These are phyloP conservation scores for Claviceps sp. DNA, from an alignment of 2,329 filamentous ascomycete species.

Conservation along the genomic window DNA sequence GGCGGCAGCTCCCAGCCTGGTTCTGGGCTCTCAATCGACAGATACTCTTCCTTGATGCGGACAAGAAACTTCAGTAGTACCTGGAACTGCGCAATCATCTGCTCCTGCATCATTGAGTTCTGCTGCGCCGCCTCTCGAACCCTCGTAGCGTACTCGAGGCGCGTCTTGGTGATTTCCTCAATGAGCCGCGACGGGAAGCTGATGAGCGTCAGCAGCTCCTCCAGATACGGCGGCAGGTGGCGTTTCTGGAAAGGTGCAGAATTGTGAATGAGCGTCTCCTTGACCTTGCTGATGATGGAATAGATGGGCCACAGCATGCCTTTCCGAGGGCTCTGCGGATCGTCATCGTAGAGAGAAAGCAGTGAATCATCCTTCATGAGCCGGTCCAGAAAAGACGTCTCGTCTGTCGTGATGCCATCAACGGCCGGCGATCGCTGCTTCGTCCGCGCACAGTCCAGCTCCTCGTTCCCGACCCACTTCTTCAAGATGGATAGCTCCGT, in stretches of 20 bases:
- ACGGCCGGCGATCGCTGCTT: slow-evolving; percentile 50
- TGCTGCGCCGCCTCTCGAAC: slow-evolving; percentile 93
- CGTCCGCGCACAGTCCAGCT: slow-evolving; percentile 76
- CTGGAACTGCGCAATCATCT: slow-evolving; percentile 96
- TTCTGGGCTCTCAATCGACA: slow-evolving; percentile 70
- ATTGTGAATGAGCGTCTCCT: slow-evolving; percentile 78
- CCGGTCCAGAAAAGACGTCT: slow-evolving; percentile 86
- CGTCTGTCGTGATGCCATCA: slow-evolving; percentile 65
- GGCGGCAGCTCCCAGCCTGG: slow-evolving; percentile 90
- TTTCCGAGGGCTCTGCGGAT: slow-evolving; percentile 31
- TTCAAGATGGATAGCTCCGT: slow-evolving; percentile 84
- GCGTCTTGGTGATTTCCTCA: slow-evolving; percentile 88
- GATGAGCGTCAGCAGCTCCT: slow-evolving; percentile 88
- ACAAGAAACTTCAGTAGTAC: slow-evolving; percentile 85
- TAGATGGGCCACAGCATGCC: slow-evolving; percentile 80
- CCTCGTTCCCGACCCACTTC: slow-evolving; percentile 93
- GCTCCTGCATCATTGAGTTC: slow-evolving; percentile 86
- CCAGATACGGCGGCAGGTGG: slow-evolving; percentile 89
- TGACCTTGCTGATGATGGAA: slow-evolving; percentile 83
- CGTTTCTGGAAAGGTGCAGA: slow-evolving; percentile 73
- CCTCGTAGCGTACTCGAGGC: slow-evolving; percentile 80
- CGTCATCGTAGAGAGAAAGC: slow-evolving; percentile 75
- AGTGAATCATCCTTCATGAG: slow-evolving; percentile 92
- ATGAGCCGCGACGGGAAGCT: slow-evolving; percentile 94
- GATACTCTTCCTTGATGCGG: slow-evolving; percentile 81